Evolutionary conservation across 306 rosid genomes (phyloP).

Genomic region (Trifolium fragiferum): DNA sequence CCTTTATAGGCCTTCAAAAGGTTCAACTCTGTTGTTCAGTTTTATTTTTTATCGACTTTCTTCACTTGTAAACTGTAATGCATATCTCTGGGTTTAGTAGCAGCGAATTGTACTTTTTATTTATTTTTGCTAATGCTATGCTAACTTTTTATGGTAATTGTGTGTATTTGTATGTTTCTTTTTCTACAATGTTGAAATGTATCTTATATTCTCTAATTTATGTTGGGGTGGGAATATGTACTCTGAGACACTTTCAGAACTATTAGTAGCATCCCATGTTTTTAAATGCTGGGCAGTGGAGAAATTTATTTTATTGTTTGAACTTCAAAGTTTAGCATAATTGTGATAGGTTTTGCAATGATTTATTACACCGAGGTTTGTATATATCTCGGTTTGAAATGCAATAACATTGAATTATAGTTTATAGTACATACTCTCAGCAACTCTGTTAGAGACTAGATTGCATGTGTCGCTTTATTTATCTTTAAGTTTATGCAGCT

Average conservation of each 20-base stretch:
- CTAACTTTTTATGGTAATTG: not conserved
- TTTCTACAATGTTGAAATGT: constrained; percentile 8
- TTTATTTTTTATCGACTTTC: not conserved
- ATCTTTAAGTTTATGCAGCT: constrained; percentile 10
- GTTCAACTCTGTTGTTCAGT: constrained; percentile 12
- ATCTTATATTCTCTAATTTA: constrained; percentile 10
- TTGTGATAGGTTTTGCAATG: constrained; percentile 8
- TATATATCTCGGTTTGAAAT: constrained; percentile 1
- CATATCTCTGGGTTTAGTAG: not conserved
- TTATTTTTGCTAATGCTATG: not conserved
- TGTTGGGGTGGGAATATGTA: constrained; percentile 16
- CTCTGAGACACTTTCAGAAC: not conserved
- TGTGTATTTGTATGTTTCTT: not conserved
- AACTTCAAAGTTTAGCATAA: constrained; percentile 2
- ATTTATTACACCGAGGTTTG: constrained; percentile 5
- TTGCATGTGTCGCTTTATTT: constrained; percentile 7
- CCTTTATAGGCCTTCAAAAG: not conserved
- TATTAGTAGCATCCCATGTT: constrained; percentile 4
- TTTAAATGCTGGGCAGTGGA: not conserved
- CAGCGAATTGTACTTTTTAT: not conserved
- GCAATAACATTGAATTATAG: not conserved
- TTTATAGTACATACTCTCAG: not conserved
- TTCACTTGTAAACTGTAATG: constrained; percentile 8
- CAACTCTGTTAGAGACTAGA: not conserved
- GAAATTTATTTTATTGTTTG: not conserved